Conservation (phyloP, 75 land plant species). For the Cupressus sempervirens region DNA sequence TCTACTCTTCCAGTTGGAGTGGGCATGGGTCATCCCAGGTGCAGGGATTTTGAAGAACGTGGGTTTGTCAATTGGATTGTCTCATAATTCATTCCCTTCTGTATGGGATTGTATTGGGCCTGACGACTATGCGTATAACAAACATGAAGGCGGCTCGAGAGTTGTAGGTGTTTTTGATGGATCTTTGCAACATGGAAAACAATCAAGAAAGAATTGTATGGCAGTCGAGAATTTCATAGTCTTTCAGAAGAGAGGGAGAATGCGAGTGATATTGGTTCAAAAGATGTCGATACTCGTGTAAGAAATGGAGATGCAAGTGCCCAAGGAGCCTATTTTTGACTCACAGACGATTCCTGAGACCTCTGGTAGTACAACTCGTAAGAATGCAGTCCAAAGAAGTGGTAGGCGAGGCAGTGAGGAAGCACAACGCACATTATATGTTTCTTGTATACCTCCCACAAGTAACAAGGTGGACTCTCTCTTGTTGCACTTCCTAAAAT, state of each 20-base stretch:
- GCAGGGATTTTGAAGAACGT: conserved; percentile 96
- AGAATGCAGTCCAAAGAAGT: background rate
- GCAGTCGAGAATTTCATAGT: background rate
- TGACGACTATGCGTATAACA: background rate
- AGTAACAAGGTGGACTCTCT: conserved; percentile 65
- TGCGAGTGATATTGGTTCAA: conserved; percentile 9
- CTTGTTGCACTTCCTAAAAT: conserved; percentile 79
- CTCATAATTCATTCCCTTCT: conserved; percentile 33
- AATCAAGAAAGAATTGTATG: conserved; percentile 3
- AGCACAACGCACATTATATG: conserved; percentile 84
- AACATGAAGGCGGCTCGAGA: background rate
- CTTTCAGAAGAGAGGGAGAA: background rate
- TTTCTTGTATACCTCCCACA: conserved; percentile 71
- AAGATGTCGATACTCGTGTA: background rate
- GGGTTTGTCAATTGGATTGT: conserved; percentile 12
- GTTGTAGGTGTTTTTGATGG: background rate
- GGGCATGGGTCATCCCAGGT: conserved; percentile 53
- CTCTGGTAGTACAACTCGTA: background rate
- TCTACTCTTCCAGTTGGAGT: conserved; percentile 39
- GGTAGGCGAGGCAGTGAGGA: conserved; percentile 38
- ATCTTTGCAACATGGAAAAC: background rate
- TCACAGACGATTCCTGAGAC: background rate
- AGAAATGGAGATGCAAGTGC: background rate
- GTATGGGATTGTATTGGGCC: conserved; percentile 73
- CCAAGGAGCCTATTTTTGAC: background rate